These are phyloP conservation scores for Macadamia integrifolia DNA, from an alignment of 164 flowering plant species.

Conservation along the genomic window DNA sequence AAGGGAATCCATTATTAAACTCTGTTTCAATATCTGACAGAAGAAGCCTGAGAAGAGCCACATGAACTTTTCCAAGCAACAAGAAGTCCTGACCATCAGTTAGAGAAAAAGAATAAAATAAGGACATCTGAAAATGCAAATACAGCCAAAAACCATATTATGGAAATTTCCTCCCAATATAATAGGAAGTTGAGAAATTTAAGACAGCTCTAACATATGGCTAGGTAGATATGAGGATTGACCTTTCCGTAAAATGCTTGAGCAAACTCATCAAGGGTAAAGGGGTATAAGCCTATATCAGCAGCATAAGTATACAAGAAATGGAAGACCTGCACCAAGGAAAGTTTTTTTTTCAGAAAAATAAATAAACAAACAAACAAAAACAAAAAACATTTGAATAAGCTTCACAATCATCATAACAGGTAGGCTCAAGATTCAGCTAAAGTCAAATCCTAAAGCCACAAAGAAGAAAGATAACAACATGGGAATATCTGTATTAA, in stretches of 20 bases:
- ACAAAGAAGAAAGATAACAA: too few relatives aligned
- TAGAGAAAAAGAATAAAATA: slow-evolving; percentile 7
- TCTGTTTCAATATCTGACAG: slow-evolving; percentile 57
- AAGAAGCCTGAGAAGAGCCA: slow-evolving; percentile 68
- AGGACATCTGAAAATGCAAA: neutral
- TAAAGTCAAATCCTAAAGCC: too few relatives aligned
- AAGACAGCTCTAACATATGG: neutral
- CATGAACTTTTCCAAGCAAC: slow-evolving; percentile 78
- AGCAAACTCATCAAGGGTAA: slow-evolving; percentile 88
- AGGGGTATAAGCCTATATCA: slow-evolving; percentile 39
- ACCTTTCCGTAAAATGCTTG: slow-evolving; percentile 94
- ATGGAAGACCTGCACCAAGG: slow-evolving; percentile 60
- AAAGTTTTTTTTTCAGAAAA: slow-evolving; percentile 3
- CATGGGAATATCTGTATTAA: too few relatives aligned
- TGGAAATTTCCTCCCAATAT: neutral
- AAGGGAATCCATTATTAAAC: slow-evolving; percentile 37
- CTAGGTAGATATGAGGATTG: slow-evolving; percentile 6
- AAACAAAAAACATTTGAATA: neutral
- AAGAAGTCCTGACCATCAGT: slow-evolving; percentile 54
- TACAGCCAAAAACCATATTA: neutral
- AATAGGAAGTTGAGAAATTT: neutral
- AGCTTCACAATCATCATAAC: neutral
- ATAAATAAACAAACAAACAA: too few relatives aligned
- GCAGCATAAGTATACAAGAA: slow-evolving; percentile 68
- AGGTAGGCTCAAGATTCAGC: neutral